These are phyloP conservation scores for Aureobasidium sp. DNA, from an alignment of 2,329 filamentous ascomycete species.

Conservation along the genomic window DNA sequence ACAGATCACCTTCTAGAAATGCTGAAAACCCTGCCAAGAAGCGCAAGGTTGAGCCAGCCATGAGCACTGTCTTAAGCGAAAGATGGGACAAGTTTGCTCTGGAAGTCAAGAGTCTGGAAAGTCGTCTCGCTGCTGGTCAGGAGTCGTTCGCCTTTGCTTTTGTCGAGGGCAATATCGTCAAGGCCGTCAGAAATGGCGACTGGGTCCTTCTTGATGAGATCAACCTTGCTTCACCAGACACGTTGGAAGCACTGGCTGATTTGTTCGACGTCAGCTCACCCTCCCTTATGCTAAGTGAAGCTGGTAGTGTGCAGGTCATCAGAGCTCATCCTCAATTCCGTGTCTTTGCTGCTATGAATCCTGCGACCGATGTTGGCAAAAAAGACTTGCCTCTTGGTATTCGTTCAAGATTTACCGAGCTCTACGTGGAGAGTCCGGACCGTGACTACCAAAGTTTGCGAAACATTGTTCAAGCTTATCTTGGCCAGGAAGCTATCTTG, in stretches of 20 bases:
- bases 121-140: conserved; percentile 66
- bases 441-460: conserved; percentile 78
- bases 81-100: conserved; percentile 76
- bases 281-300: conserved; percentile 85
- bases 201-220: conserved; percentile 98
- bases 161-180: conserved; percentile 90
- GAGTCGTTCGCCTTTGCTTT: conserved; percentile 89
- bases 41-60: conserved; percentile 51
- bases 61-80: conserved; percentile 36
- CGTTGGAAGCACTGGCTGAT: conserved; percentile 86
- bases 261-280: conserved; percentile 69
- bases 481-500: conserved; percentile 60
- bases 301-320: conserved; percentile 84
- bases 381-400: conserved; percentile 84
- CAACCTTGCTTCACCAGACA: conserved; percentile 90
- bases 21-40: conserved; percentile 64
- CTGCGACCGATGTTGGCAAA: conserved; percentile 94
- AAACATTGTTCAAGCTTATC: conserved; percentile 80
- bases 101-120: conserved; percentile 70
- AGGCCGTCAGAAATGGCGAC: conserved; percentile 90
- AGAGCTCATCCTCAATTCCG: conserved; percentile 87
- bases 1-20: conserved; percentile 37
- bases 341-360: conserved; percentile 98
- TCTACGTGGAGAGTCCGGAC: conserved; percentile 90
- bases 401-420: conserved; percentile 86